These are phyloP conservation scores for Allantophomopsis lycopodina DNA, from an alignment of 2,329 filamentous ascomycete genomes.

Conservation along the genomic window DNA sequence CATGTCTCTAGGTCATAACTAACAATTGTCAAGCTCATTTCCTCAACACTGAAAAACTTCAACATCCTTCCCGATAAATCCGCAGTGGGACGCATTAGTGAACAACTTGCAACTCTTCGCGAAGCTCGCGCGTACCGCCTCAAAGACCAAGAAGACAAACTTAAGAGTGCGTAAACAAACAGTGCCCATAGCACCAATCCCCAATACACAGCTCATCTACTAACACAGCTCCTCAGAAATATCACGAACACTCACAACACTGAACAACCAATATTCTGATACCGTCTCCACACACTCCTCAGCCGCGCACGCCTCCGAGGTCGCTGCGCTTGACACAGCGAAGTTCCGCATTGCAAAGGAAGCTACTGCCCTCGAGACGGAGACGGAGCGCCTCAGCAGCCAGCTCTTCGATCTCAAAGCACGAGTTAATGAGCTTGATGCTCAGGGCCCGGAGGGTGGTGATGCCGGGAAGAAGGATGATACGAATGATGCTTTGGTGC, in stretches of 20 bases:
- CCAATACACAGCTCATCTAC: slow-evolving; percentile 13
- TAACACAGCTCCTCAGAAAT: slow-evolving; percentile 31
- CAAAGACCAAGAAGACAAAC: slow-evolving; percentile 49
- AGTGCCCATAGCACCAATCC: slow-evolving; percentile 3
- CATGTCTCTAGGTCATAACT: slow-evolving; percentile 1
- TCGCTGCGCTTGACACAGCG: slow-evolving; percentile 76
- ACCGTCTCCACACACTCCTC: slow-evolving; percentile 63
- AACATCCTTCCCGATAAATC: slow-evolving; percentile 82
- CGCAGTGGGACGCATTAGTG: slow-evolving; percentile 69
- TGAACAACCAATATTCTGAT: slow-evolving; percentile 65
- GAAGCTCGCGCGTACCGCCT: slow-evolving; percentile 71
- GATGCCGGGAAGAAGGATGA: slow-evolving; percentile 23
- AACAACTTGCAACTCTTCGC: slow-evolving; percentile 71
- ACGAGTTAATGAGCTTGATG: slow-evolving; percentile 68
- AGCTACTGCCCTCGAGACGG: slow-evolving; percentile 78
- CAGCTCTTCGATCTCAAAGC: slow-evolving; percentile 65
- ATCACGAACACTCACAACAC: slow-evolving; percentile 60
- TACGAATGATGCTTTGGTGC: slow-evolving; percentile 48
- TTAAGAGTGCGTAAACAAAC: slow-evolving; percentile 37
- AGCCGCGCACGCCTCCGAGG: slow-evolving; percentile 67
- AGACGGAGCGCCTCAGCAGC: slow-evolving; percentile 78
- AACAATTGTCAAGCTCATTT: slow-evolving; percentile 54
- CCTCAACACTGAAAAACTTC: slow-evolving; percentile 88
- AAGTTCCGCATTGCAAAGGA: slow-evolving; percentile 94
- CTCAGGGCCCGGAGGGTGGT: slow-evolving; percentile 72